Percentiles rank a stretch among this genome's conserved stretches.
phyloP scores from a whole-genome alignment of 2,329 filamentous ascomycete species.

The Arthrinium puccinioides region DNA sequence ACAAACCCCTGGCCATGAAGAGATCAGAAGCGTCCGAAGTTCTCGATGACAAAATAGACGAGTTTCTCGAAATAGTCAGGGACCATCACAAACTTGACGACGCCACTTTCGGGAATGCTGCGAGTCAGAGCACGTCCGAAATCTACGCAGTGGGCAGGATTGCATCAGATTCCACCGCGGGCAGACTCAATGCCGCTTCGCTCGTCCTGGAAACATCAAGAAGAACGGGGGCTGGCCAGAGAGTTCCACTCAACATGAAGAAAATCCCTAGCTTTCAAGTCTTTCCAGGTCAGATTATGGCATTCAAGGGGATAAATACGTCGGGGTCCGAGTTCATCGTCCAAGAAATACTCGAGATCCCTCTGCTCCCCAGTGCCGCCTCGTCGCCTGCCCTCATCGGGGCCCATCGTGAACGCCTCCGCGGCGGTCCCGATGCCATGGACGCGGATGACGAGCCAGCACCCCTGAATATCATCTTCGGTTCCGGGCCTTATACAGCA shows the following conservation, averaged over 20 bases:
- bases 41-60: conserved; percentile 90
- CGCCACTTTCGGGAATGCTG: conserved; percentile 78
- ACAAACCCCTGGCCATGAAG: conserved; percentile 93
- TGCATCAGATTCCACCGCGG: conserved; percentile 79
- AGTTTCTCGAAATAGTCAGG: conserved; percentile 69
- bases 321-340: conserved; percentile 79
- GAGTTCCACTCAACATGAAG: conserved; percentile 73
- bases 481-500: conserved; percentile 82
- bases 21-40: conserved; percentile 87
- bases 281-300: conserved; percentile 92
- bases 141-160: conserved; percentile 89
- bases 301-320: conserved; percentile 77
- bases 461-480: conserved; percentile 73
- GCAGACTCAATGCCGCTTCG: conserved; percentile 77
- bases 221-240: conserved; percentile 71
- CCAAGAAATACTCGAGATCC: conserved; percentile 66
- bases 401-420: conserved; percentile 60
- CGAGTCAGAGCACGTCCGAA: conserved; percentile 75
- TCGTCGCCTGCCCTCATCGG: conserved; percentile 61
- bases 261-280: conserved; percentile 66
- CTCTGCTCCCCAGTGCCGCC: conserved; percentile 67
- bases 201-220: conserved; percentile 84
- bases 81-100: conserved; percentile 71
- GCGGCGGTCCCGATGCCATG: conserved; percentile 56
- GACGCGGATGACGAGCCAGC: conserved; percentile 49